These are phyloP conservation scores for Yarrowia bubula DNA, from an alignment of 805 yeast species.

Conservation along the genomic window DNA sequence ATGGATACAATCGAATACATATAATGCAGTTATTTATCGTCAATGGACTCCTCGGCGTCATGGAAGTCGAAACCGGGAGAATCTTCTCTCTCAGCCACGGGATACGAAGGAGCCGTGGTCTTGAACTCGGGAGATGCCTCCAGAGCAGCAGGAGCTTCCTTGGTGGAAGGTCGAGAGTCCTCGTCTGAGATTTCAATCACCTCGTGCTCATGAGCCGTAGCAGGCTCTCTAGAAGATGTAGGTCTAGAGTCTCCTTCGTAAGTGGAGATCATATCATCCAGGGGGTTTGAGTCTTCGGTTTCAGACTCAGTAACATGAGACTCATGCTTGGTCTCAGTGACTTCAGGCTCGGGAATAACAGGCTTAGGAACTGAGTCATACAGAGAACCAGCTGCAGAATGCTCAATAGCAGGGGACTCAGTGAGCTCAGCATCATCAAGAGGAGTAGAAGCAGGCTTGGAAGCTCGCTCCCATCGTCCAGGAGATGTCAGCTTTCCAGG, in stretches of 20 bases:
- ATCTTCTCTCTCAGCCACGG: background rate
- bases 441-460: background rate
- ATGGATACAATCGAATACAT: too few relatives aligned
- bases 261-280: background rate
- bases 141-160: background rate
- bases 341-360: background rate
- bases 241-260: constrained; percentile 8
- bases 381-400: constrained; percentile 8
- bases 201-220: background rate
- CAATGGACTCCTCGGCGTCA: constrained; percentile 7
- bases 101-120: background rate
- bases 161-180: background rate
- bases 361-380: constrained; percentile 9
- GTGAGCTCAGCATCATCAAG: constrained; percentile 6
- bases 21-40: background rate
- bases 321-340: background rate
- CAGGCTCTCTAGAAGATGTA: background rate
- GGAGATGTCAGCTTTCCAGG: constrained; percentile 2
- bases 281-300: background rate
- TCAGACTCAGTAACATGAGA: background rate
- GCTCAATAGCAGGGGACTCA: constrained; percentile 14
- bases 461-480: constrained; percentile 22
- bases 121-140: constrained; percentile 3
- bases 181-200: constrained; percentile 17
- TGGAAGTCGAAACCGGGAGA: constrained; percentile 18